Evolutionary conservation across 2,329 filamentous ascomycete species (phyloP).

Genomic region (Neurospora crassa): DNA sequence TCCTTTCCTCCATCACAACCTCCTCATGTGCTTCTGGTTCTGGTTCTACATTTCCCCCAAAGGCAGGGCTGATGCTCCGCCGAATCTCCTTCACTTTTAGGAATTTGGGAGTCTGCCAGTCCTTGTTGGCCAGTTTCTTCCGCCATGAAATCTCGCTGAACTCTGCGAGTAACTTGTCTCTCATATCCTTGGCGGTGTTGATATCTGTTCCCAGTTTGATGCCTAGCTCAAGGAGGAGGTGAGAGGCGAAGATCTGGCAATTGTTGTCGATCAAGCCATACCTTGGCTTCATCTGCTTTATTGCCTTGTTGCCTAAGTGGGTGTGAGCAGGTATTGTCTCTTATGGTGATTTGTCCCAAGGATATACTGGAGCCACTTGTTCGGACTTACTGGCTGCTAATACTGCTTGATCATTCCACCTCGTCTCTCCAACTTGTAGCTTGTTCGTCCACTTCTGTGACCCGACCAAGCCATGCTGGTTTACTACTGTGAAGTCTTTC

Average conservation of each 20-base stretch:
- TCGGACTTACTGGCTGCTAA: slow-evolving; percentile 33
- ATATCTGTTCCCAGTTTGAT: not conserved
- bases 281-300: slow-evolving; percentile 40
- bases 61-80: not conserved
- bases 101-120: not conserved
- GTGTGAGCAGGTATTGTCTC: not conserved
- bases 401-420: slow-evolving; percentile 44
- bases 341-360: not conserved
- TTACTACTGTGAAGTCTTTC: slow-evolving; percentile 30
- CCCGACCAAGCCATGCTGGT: not conserved
- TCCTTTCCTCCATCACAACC: not conserved
- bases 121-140: not conserved
- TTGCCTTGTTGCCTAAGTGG: slow-evolving; percentile 38
- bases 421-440: slow-evolving; percentile 41
- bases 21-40: not conserved
- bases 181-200: not conserved
- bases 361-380: not conserved
- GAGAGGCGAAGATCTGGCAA: slow-evolving; percentile 44
- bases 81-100: not conserved
- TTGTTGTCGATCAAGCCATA: slow-evolving; percentile 54
- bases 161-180: not conserved
- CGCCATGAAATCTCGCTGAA: not conserved
- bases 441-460: slow-evolving; percentile 33
- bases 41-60: not conserved
- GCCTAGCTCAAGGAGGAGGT: not conserved